Evolutionary conservation across 2,329 filamentous ascomycete species (phyloP), one percentile per base, ranked within the genome.

Genomic region (Penicillium sp.): DNA sequence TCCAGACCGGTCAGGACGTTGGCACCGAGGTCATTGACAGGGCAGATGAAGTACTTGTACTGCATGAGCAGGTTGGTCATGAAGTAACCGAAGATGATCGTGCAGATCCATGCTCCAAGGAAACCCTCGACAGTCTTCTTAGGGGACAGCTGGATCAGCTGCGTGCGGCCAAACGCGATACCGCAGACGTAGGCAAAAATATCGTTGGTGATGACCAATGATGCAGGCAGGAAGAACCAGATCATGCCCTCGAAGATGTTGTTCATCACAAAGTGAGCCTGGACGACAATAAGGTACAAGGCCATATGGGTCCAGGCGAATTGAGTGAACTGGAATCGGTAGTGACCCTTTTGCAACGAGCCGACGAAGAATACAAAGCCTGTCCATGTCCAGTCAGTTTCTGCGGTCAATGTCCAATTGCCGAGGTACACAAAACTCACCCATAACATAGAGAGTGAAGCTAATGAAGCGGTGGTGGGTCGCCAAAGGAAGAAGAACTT

Each of bases 231-330:
- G 85, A 98, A 97, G 84, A 99, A 98, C 95, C 95, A 99, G 76
- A 99, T 96, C 91, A 99, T 93, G 81, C 95, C 95, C 81, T 99
- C 95, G 71, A 99, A 96, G 67, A 99, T 90, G 79, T 99, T 99
- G 85, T 99, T 99, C 92, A 99, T 98, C 81, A 98, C 92, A 78
- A 99, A 99, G 77, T 99, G 95, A 14, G 95, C 93, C 79, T 99
- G 93, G 6, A 97, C 93, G 42, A 98, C 94, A 71, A 99, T 97
- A 72, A 99, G 84, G 82, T 96, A 98, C 22, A 99, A 86, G 5
- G 96, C 95, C 93, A 99, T 98, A 78, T 99, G 95, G 14, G 95
- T 98, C 95, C 95, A 99, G 57, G 93, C 95, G 73, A 98, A 99
- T 79, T 99, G 95, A 64, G 93, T 97, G 80, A 99, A 99, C 79